Conservation (phyloP, 129 eudicot species). For the Deinandra increscens region DNA sequence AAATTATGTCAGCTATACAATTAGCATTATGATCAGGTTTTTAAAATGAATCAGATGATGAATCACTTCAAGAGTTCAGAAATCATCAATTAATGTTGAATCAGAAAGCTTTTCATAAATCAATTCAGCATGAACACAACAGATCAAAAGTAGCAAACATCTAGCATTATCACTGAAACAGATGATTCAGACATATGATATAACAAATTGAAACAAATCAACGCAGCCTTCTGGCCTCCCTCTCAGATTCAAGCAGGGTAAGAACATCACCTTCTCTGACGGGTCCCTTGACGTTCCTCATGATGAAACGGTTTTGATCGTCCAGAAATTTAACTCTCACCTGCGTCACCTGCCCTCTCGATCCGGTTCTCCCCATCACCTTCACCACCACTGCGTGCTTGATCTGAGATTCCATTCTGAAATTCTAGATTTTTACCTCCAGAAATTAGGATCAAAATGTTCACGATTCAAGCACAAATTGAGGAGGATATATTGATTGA, state of each 20-base stretch:
- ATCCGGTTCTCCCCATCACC: constrained; percentile 51
- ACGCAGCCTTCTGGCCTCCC: constrained; percentile 50
- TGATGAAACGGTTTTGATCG: constrained; percentile 44
- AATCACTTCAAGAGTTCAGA: too few relatives aligned
- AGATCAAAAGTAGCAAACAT: background rate
- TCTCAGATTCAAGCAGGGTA: constrained; percentile 48
- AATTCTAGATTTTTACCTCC: background rate
- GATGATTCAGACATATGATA: background rate
- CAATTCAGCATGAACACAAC: background rate
- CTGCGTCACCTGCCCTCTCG: constrained; percentile 46
- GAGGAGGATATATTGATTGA: too few relatives aligned
- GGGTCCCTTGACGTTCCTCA: constrained; percentile 43
- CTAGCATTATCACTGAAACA: background rate
- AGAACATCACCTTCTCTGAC: constrained; percentile 49
- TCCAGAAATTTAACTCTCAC: constrained; percentile 42
- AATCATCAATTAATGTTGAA: too few relatives aligned
- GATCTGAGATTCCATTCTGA: constrained; percentile 40
- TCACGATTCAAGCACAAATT: too few relatives aligned
- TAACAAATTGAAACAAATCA: constrained; percentile 8
- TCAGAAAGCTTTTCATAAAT: too few relatives aligned
- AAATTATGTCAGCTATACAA: too few relatives aligned
- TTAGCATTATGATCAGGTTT: too few relatives aligned
- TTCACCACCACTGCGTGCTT: constrained; percentile 48
- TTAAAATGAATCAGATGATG: too few relatives aligned
- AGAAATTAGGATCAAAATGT: too few relatives aligned